A percentile compares a stretch with the other conserved stretches of the same genome.
Evolutionary conservation across 192 early-diverging fungal genomes (phyloP).

Genomic region (Dissophora globulifera): DNA sequence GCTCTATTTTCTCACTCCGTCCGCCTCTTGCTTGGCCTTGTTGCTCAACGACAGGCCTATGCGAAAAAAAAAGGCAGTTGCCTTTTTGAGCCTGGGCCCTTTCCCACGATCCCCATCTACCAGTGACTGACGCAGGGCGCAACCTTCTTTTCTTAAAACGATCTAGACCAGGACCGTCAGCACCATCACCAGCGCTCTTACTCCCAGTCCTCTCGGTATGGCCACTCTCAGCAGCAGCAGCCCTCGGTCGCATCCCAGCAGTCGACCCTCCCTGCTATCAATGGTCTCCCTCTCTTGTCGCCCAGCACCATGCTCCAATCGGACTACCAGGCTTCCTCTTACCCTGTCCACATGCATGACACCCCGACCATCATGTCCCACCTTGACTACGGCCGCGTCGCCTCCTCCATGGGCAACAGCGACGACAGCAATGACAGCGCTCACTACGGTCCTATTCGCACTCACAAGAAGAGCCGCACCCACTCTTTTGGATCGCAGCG

Average conservation of each 20-base stretch:
- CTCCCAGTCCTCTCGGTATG: conserved; percentile 21
- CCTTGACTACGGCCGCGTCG: conserved; percentile 16
- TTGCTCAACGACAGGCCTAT: too few species aligned
- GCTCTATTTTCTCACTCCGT: conserved; percentile 4
- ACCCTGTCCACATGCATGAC: conserved; percentile 32
- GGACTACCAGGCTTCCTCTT: conserved; percentile 35
- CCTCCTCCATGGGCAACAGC: conserved; percentile 20
- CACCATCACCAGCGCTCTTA: conserved; percentile 30
- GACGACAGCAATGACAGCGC: neutral
- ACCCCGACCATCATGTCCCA: conserved; percentile 48
- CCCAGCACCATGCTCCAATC: conserved; percentile 38
- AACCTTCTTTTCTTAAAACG: too few species aligned
- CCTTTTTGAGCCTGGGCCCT: neutral
- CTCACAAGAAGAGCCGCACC: conserved; percentile 26
- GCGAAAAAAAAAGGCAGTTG: neutral
- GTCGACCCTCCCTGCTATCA: conserved; percentile 5
- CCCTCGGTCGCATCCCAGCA: conserved; percentile 34
- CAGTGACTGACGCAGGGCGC: too few species aligned
- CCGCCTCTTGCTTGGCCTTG: neutral
- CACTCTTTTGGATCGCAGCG: conserved; percentile 29
- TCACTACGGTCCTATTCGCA: conserved; percentile 22
- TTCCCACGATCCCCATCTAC: too few species aligned
- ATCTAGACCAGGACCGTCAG: conserved; percentile 33
- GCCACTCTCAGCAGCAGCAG: conserved; percentile 7
- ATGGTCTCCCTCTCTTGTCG: conserved; percentile 42